Percentiles rank a stretch among this genome's conserved stretches.
Conservation (phyloP, 176 grass and related monocot genomes). For the Oryza meyeriana region DNA sequence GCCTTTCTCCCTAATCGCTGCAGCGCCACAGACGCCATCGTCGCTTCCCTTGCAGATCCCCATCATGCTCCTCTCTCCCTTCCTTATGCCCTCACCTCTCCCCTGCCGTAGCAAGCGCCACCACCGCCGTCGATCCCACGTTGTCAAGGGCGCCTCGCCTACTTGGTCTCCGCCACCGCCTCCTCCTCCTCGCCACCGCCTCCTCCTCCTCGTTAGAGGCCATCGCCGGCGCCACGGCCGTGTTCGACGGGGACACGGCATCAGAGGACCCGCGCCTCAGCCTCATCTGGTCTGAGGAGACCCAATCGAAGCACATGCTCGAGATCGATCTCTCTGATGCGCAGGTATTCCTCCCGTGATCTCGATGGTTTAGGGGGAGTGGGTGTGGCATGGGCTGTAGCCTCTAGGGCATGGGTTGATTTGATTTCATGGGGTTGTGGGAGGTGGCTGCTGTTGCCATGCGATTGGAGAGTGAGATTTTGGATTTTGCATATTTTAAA, state of each 20-base stretch:
- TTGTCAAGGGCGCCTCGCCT: too few species aligned
- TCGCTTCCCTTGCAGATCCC: too few species aligned
- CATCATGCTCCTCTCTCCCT: too few species aligned
- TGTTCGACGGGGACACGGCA: slow-evolving; percentile 34
- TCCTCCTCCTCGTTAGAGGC: too few species aligned
- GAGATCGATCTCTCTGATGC: slow-evolving; percentile 63
- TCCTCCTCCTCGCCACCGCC: background rate
- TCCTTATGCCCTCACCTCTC: too few species aligned
- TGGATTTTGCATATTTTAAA: slow-evolving; percentile 63
- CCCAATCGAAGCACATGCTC: slow-evolving; percentile 12
- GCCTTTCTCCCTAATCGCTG: too few species aligned
- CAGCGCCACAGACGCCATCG: too few species aligned
- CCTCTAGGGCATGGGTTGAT: background rate
- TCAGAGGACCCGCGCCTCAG: slow-evolving; percentile 43
- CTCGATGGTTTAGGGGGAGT: slow-evolving; percentile 9
- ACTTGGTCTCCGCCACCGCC: slow-evolving; percentile 36
- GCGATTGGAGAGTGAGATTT: background rate
- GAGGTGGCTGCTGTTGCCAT: background rate
- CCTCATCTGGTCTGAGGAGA: slow-evolving; percentile 16
- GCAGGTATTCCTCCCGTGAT: slow-evolving; percentile 56
- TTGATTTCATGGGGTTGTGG: background rate
- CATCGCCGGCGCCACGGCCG: slow-evolving; percentile 34
- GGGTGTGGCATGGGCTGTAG: background rate
- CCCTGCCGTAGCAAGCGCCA: too few species aligned
- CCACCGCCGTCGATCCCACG: too few species aligned